Conservation (phyloP, 1,139 yeast species). For the Groenewaldozyma auringiensis region DNA sequence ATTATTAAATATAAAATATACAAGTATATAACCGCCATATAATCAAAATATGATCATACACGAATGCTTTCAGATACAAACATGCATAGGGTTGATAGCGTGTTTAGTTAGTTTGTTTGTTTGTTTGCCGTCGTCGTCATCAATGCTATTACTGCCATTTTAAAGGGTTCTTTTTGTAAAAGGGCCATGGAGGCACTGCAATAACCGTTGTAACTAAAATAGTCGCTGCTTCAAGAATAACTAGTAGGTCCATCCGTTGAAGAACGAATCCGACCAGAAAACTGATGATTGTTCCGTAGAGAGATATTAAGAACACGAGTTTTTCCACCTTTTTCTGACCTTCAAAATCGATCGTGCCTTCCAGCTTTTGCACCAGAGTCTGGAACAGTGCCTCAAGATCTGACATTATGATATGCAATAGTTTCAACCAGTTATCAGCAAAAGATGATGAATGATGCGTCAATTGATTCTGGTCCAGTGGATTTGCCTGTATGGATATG, state of each 20-base stretch:
- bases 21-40: too few species aligned
- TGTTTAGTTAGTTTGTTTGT: too few species aligned
- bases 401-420: too few species aligned
- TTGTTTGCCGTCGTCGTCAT: too few species aligned
- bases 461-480: too few species aligned
- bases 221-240: constrained; percentile 35
- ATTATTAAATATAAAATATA: too few species aligned
- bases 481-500: too few species aligned
- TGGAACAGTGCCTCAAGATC: constrained; percentile 22
- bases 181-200: constrained; percentile 51
- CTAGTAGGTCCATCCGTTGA: constrained; percentile 36
- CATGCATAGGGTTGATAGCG: too few species aligned
- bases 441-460: too few species aligned
- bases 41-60: too few species aligned
- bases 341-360: constrained; percentile 55
- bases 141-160: constrained; percentile 39
- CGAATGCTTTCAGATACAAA: too few species aligned
- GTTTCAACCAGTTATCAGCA: too few species aligned
- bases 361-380: constrained; percentile 24
- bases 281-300: constrained; percentile 35
- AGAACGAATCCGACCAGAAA: constrained; percentile 41
- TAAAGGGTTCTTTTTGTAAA: constrained; percentile 42
- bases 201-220: constrained; percentile 34
- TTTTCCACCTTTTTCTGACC: constrained; percentile 46
- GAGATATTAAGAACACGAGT: constrained; percentile 22